phyloP scores from a whole-genome alignment of 179 eudicot genomes.

The Silene coronaria region DNA sequence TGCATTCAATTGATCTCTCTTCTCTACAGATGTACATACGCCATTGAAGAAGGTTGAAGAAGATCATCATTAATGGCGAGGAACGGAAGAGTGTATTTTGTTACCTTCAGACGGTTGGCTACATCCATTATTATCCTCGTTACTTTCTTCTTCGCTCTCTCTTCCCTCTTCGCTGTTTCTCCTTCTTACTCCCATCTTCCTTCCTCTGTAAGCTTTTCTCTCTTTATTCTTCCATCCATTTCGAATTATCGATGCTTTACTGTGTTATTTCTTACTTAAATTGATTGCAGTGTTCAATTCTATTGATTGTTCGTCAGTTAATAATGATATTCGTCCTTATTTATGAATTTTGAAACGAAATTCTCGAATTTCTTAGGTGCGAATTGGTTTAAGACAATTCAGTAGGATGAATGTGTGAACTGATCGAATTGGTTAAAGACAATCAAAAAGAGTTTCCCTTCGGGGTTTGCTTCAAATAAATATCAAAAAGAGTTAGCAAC shows the following conservation, averaged over 20 bases:
- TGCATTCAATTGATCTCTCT: background rate
- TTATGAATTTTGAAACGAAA: background rate
- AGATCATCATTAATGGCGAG: conserved; percentile 15
- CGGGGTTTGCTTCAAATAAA: too few species aligned
- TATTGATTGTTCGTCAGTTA: background rate
- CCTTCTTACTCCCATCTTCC: conserved; percentile 8
- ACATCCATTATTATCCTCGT: conserved; percentile 25
- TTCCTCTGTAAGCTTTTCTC: conserved; percentile 9
- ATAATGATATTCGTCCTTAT: background rate
- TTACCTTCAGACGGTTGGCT: conserved; percentile 24
- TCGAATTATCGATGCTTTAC: background rate
- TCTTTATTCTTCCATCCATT: too few species aligned
- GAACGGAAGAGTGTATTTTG: conserved; percentile 11
- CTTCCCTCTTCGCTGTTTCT: conserved; percentile 26
- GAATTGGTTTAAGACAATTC: background rate
- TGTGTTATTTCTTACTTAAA: background rate
- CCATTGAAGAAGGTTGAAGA: background rate
- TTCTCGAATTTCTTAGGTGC: background rate
- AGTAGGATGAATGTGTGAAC: background rate
- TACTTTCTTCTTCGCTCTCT: conserved; percentile 29
- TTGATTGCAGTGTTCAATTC: background rate
- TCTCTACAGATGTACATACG: background rate
- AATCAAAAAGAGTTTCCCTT: too few species aligned
- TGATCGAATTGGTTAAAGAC: too few species aligned
- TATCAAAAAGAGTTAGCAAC: too few species aligned